Conservation (phyloP, 108 stramenopile species). For the Discostella pseudostelligera region DNA sequence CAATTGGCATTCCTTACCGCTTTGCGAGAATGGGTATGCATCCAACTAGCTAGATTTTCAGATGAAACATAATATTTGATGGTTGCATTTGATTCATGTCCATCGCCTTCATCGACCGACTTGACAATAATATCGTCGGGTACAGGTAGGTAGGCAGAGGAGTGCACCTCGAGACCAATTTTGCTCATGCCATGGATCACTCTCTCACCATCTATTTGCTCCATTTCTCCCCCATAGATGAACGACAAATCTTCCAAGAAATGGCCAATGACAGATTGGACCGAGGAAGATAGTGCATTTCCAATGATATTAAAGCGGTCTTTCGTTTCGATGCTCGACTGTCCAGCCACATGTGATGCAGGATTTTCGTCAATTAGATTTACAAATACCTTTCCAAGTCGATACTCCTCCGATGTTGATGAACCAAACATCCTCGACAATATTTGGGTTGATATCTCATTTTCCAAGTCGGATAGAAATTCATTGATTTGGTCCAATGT, state of each 20-base stretch:
- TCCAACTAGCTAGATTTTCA: slow-evolving; percentile 22
- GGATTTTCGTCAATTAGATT: slow-evolving; percentile 45
- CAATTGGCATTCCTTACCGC: background rate
- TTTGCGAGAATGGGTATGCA: slow-evolving; percentile 11
- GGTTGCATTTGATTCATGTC: background rate
- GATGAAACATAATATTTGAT: slow-evolving; percentile 19
- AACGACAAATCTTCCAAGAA: slow-evolving; percentile 30
- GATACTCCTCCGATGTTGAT: background rate
- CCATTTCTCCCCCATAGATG: slow-evolving; percentile 31
- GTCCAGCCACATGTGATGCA: slow-evolving; percentile 3
- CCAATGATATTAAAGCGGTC: slow-evolving; percentile 18
- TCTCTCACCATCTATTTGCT: background rate
- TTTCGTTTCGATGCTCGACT: slow-evolving; percentile 4
- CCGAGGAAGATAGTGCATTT: slow-evolving; percentile 26
- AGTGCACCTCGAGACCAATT: slow-evolving; percentile 5
- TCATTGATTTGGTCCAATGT: slow-evolving; percentile 1
- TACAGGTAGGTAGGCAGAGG: slow-evolving; percentile 27
- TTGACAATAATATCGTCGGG: slow-evolving; percentile 18
- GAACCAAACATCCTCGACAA: slow-evolving; percentile 1
- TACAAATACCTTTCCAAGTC: slow-evolving; percentile 23
- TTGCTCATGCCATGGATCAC: background rate
- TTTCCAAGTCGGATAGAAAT: slow-evolving; percentile 16
- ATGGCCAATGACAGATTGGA: slow-evolving; percentile 13
- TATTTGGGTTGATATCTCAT: slow-evolving; percentile 10
- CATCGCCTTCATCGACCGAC: background rate